Conservation (phyloP, 23 red algal genomes). For the Agarophyton chilense region DNA sequence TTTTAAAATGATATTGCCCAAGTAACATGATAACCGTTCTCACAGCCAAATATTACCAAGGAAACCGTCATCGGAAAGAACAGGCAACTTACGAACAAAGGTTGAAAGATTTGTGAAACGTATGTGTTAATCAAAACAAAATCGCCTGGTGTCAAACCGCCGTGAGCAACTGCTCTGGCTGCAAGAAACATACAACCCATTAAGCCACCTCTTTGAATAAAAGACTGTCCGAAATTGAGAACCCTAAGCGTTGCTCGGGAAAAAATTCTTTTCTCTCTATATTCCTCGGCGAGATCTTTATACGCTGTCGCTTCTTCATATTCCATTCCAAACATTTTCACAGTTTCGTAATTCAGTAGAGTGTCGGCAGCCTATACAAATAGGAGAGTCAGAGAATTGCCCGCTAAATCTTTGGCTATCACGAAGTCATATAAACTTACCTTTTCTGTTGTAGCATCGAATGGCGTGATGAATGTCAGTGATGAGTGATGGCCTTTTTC, state of each 20-base stretch:
- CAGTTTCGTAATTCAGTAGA: slow-evolving; percentile 84
- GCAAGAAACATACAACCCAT: slow-evolving; percentile 68
- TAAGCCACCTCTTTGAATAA: slow-evolving; percentile 74
- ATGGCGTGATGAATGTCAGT: neutral
- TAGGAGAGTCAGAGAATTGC: neutral
- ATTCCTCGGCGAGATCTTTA: slow-evolving; percentile 6
- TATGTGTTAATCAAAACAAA: slow-evolving; percentile 94
- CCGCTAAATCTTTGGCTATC: neutral
- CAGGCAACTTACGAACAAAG: slow-evolving; percentile 48
- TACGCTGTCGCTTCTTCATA: slow-evolving; percentile 67
- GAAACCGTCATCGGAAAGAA: neutral
- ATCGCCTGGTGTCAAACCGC: slow-evolving; percentile 76
- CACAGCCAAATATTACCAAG: neutral
- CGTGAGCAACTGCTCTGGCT: slow-evolving; percentile 51
- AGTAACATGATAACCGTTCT: neutral
- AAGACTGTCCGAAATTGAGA: slow-evolving; percentile 87
- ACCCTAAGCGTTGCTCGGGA: slow-evolving; percentile 43
- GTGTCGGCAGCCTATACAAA: slow-evolving; percentile 60
- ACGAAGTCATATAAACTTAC: neutral
- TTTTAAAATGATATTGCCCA: neutral
- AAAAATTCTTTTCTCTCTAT: slow-evolving; percentile 17
- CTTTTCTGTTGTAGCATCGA: slow-evolving; percentile 34
- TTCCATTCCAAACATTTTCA: slow-evolving; percentile 95
- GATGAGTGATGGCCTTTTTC: neutral
- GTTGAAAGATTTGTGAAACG: slow-evolving; percentile 55